These are phyloP conservation scores for Rhynchosporium agropyri DNA, from an alignment of 2,329 filamentous ascomycete genomes.

Conservation along the genomic window DNA sequence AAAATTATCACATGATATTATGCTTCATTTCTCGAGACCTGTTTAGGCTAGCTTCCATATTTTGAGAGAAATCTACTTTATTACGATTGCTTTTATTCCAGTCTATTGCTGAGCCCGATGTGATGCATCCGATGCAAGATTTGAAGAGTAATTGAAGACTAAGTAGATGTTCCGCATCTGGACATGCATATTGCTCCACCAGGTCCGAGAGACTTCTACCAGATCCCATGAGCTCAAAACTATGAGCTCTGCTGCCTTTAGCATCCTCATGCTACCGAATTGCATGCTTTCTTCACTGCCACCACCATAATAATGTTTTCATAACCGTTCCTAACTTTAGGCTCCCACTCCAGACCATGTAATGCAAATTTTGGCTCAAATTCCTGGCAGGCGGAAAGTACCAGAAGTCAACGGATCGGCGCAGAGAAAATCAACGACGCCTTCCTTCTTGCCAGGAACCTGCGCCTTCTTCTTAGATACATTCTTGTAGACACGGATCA, in stretches of 20 bases:
- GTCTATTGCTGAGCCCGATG: not conserved
- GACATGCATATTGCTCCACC: not conserved
- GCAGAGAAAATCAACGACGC: not conserved
- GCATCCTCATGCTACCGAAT: not conserved
- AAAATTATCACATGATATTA: no score
- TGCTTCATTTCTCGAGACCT: no score
- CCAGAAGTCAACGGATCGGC: conserved; percentile 10
- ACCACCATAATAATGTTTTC: not conserved
- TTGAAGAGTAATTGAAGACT: not conserved
- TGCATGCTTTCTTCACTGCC: not conserved
- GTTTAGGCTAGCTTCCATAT: not conserved
- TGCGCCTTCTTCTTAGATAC: not conserved
- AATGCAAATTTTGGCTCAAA: not conserved
- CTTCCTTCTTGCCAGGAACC: not conserved
- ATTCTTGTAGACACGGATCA: conserved; percentile 18
- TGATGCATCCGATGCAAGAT: not conserved
- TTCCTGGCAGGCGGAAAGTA: not conserved
- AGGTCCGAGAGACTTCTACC: not conserved
- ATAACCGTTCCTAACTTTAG: not conserved
- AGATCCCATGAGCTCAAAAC: not conserved
- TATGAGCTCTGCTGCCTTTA: not conserved
- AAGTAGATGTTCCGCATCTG: not conserved
- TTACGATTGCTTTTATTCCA: not conserved
- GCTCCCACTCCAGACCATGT: not conserved
- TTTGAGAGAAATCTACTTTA: not conserved